Base-by-base conservation (phyloP, 2,329 filamentous ascomycete species). In the Cladobotryum protrusum region DNA sequence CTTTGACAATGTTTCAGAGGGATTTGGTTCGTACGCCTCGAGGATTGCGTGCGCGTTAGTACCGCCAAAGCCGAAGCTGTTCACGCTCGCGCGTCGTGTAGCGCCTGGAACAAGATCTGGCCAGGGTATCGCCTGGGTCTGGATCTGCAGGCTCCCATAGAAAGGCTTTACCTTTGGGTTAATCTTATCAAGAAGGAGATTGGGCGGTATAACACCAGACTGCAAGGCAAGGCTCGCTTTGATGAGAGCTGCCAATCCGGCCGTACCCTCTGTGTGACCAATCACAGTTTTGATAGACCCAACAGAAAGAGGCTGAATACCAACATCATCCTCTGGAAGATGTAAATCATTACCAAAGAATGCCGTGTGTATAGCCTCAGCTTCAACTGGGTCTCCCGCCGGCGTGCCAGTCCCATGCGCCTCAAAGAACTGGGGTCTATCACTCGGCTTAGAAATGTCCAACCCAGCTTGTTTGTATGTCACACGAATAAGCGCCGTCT, bases 1-100 rank as follows among this genome's bases (percentile, higher is more conserved):
- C 14, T 8, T 48, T 4, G 13, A 15, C 20, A 8, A 29, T 2
- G 24, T 9, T 29, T 29, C 24, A 8, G 6, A 29, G 11, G 39
- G 2, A 15, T 17, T 5, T 5, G 29, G 39, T 11, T 9, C 15
- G 41, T 54, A 54, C 2, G 35, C 17, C 52, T 67, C 67, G 9
- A 73, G 54, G 11, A 76, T 68, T 1, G 64, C 63, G 50, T 75
- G 72, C 3, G 66, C 70, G 52, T 75, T 75, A 14, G 71, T 67
- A 34, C 66, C 71, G 17, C 69, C 72, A 44, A 47, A 47, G n/a
- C 73, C 73, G 43, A 74, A 74, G n/a, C 60, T 59, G 50, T 66
- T 66, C 24, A 66, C 54, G 37, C 58, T 61, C 2, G 52, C 59
- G 1, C 61, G 54, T 3, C 48, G 45, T 2, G 42, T 43, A 1